phyloP scores from a whole-genome alignment of 371 early-diverging fungal species.

The Entomophthora muscae region DNA sequence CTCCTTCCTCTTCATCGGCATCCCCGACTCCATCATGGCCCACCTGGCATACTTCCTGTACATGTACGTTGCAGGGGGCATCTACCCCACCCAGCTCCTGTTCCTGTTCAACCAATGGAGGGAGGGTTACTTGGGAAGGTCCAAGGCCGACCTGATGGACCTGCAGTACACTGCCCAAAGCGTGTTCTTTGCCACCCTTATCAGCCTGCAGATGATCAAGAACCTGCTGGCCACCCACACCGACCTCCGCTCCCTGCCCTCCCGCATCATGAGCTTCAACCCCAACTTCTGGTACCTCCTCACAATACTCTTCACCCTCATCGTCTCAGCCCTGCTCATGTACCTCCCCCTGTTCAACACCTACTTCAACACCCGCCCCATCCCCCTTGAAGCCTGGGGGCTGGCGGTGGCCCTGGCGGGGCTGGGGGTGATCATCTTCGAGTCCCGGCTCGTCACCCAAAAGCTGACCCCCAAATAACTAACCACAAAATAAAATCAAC shows the following conservation, averaged over 20 bases:
- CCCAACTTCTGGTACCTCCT: constrained; percentile 28
- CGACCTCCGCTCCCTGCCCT: constrained; percentile 33
- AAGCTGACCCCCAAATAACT: too few relatives aligned
- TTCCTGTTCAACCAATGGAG: constrained; percentile 28
- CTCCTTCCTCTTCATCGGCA: constrained; percentile 44
- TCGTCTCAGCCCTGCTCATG: constrained; percentile 32
- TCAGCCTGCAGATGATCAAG: constrained; percentile 40
- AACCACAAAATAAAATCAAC: too few relatives aligned
- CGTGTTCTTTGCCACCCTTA: constrained; percentile 38
- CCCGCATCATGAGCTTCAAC: constrained; percentile 27
- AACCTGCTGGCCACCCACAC: constrained; percentile 39
- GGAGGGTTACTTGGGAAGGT: constrained; percentile 25
- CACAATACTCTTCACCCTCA: constrained; percentile 22
- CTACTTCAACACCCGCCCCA: constrained; percentile 36
- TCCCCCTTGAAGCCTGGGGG: constrained; percentile 52
- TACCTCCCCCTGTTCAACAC: constrained; percentile 33
- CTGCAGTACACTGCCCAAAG: constrained; percentile 30
- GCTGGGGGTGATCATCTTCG: not conserved
- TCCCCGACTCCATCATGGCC: constrained; percentile 32
- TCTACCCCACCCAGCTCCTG: constrained; percentile 24
- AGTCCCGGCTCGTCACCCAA: too few relatives aligned
- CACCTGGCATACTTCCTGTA: constrained; percentile 39
- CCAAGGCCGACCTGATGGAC: constrained; percentile 20
- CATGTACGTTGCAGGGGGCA: constrained; percentile 24
- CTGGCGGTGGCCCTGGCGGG: constrained; percentile 40